Evolutionary conservation across 2,329 filamentous ascomycete genomes (phyloP), one percentile per base, ranked within the genome.

Genomic region (Sclerotinia glacialis): DNA sequence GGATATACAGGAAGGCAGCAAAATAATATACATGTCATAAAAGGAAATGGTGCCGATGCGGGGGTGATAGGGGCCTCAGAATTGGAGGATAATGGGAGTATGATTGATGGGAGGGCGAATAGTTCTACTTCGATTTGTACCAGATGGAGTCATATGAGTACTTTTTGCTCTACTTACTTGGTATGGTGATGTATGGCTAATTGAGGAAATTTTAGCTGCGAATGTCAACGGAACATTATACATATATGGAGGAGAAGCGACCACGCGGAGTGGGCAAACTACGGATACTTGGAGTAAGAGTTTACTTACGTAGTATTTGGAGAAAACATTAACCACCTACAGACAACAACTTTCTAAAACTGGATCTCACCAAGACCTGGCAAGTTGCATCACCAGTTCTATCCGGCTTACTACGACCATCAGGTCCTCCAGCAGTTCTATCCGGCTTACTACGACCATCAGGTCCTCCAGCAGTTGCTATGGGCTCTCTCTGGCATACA

Each of bases 401-500:
- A 18, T 84, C 79, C 0, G 88, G 87, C 2, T 81, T 91, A 14
- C 79, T 87, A 26, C 82, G 83, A 69, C 89, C 89, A 0, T 85
- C 84, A 12, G 90, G 89, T 0, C 89, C 89, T 1, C 90, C 90
- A 1, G 83, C 87, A 5, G 85, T 93, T 16, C n/a, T n/a, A n/a
- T n/a, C 79, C 0, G 88, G 87, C 2, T 81, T 91, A 14, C 79
- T 87, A 26, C 82, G 83, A 69, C 89, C 89, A 0, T 85, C 84
- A 12, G 90, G 89, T 0, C 89, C 89, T 1, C 90, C 90, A 1
- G 83, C 87, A 5, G 85, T 93, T 16, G 85, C 89, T 0, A 83
- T 90, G 54, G 90, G 90, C n/a, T 89, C 88, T 70, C 81, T 93
- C 1, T 93, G 90, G 90, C 86, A 88, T 73, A 89, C 90, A 55